These are phyloP conservation scores for Coniochaeta sp. DNA, from an alignment of 2,329 filamentous ascomycete genomes.

Conservation along the genomic window DNA sequence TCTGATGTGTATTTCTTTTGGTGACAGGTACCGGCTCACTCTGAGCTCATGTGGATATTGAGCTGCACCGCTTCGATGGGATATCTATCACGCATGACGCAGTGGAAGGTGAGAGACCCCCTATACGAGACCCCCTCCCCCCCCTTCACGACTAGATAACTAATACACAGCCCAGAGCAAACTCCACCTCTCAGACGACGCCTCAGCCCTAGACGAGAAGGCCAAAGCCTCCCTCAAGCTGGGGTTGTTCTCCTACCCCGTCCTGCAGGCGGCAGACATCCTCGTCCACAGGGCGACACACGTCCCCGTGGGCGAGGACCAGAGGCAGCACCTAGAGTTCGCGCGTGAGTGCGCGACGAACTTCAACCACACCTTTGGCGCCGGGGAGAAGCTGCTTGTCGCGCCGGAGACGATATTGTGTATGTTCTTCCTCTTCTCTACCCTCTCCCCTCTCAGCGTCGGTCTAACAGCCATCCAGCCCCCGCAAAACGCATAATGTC, in stretches of 20 bases:
- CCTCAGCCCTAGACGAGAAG: slow-evolving; percentile 49
- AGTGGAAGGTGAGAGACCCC: slow-evolving; percentile 72
- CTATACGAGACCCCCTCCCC: not conserved
- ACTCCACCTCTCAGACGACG: slow-evolving; percentile 54
- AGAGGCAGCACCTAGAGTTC: slow-evolving; percentile 90
- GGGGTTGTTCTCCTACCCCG: slow-evolving; percentile 91
- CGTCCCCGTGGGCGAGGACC: slow-evolving; percentile 95
- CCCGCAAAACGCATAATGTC: slow-evolving; percentile 86
- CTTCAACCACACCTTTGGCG: slow-evolving; percentile 72
- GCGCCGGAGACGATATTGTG: slow-evolving; percentile 66
- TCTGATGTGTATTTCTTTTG: not conserved
- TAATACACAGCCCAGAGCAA: slow-evolving; percentile 57
- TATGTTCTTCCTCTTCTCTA: slow-evolving; percentile 25
- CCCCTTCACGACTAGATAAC: no score
- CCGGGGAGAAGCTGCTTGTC: slow-evolving; percentile 39
- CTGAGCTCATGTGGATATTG: slow-evolving; percentile 95
- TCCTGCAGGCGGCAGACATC: slow-evolving; percentile 91
- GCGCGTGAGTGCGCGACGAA: slow-evolving; percentile 76
- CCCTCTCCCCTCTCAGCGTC: no score
- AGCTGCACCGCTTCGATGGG: slow-evolving; percentile 88
- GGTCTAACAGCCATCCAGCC: slow-evolving; percentile 41
- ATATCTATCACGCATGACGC: slow-evolving; percentile 96
- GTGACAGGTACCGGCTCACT: slow-evolving; percentile 68
- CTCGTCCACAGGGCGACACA: slow-evolving; percentile 86
- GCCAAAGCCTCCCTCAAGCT: slow-evolving; percentile 64